Conservation (phyloP, 2,329 filamentous ascomycete genomes). For the Aspergillus tubingensis region DNA sequence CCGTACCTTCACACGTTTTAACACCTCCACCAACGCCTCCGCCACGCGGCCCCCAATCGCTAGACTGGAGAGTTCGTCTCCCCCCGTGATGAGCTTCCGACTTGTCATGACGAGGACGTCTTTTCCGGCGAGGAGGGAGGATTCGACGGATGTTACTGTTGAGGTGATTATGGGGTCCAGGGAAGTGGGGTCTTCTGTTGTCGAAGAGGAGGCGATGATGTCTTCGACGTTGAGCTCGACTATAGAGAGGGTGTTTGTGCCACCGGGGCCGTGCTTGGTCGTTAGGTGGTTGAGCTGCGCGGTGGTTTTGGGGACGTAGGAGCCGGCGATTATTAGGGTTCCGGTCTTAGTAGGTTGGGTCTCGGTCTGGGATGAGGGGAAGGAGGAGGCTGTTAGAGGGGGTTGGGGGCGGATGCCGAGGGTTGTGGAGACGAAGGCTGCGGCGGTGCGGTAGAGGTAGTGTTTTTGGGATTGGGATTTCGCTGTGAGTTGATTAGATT, state of each 20-base stretch:
- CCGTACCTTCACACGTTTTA: conserved; percentile 49
- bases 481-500: neutral
- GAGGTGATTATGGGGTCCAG: conserved; percentile 16
- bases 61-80: conserved; percentile 54
- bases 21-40: conserved; percentile 52
- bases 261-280: conserved; percentile 36
- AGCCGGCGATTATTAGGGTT: conserved; percentile 58
- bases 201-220: too few relatives aligned
- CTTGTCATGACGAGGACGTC: conserved; percentile 64
- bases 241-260: conserved; percentile 42
- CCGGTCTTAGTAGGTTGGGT: conserved; percentile 35
- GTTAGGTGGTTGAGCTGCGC: conserved; percentile 53
- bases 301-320: conserved; percentile 62
- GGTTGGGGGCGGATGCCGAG: conserved; percentile 56
- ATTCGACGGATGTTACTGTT: conserved; percentile 35
- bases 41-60: conserved; percentile 59
- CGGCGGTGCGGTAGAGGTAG: conserved; percentile 51
- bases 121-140: conserved; percentile 46
- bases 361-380: conserved; percentile 18
- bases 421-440: conserved; percentile 52
- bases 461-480: conserved; percentile 32
- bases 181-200: too few relatives aligned
- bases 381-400: conserved; percentile 53
- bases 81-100: conserved; percentile 53
- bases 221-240: conserved; percentile 53